These are phyloP conservation scores for Amaranthus cruentus DNA, from an alignment of 148 eudicot species.

Conservation along the genomic window DNA sequence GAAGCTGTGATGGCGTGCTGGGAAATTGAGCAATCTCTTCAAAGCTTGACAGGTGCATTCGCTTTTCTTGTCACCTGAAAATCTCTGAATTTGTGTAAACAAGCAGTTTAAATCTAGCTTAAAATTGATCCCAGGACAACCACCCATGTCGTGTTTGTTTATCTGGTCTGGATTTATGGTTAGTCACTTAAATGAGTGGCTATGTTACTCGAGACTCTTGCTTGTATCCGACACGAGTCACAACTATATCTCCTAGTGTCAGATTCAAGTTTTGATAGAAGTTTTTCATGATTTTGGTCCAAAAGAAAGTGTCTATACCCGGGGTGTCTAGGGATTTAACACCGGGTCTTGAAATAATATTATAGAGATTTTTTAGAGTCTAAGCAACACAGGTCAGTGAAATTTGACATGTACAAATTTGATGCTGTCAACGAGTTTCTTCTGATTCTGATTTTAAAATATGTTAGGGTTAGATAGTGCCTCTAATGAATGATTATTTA, in stretches of 20 bases:
- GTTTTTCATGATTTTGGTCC: too few relatives aligned
- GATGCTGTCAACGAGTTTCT: background rate
- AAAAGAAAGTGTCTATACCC: too few relatives aligned
- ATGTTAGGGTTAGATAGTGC: background rate
- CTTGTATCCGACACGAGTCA: too few relatives aligned
- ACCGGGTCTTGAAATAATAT: too few relatives aligned
- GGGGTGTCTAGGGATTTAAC: too few relatives aligned
- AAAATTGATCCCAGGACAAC: background rate
- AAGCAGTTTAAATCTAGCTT: background rate
- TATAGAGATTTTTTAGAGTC: too few relatives aligned
- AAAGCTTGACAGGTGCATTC: slow-evolving; percentile 76
- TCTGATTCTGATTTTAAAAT: background rate
- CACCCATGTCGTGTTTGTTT: slow-evolving; percentile 4
- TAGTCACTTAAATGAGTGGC: background rate
- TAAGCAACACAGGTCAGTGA: background rate
- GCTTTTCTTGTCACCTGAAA: background rate
- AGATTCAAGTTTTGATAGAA: too few relatives aligned
- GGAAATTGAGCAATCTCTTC: slow-evolving; percentile 95
- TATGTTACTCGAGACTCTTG: too few relatives aligned
- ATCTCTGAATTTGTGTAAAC: background rate
- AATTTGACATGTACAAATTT: background rate
- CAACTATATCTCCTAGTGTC: too few relatives aligned
- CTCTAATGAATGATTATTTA: background rate
- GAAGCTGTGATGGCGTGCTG: slow-evolving; percentile 99
- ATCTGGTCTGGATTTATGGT: background rate